phyloP scores from a whole-genome alignment of 768 basidiomycete species.

The Rhizopogon vulgaris region DNA sequence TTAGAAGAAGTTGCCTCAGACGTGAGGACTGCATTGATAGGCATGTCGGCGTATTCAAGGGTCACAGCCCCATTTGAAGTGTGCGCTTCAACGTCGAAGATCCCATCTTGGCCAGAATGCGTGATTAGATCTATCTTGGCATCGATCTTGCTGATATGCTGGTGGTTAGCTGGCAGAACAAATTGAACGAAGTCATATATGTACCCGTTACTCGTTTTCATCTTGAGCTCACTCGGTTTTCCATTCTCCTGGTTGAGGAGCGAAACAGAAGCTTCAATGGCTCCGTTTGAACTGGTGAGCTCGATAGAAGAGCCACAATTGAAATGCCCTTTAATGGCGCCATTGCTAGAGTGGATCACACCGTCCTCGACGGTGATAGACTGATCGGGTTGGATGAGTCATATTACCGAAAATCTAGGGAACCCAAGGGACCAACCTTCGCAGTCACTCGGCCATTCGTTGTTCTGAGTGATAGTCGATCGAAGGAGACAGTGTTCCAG shows the following conservation, averaged over 20 bases:
- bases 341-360: conserved; percentile 34
- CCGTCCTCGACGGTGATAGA: conserved; percentile 24
- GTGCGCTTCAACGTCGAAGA: conserved; percentile 25
- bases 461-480: conserved; percentile 28
- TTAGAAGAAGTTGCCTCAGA: conserved; percentile 26
- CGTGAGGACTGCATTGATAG: conserved; percentile 30
- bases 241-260: conserved; percentile 24
- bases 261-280: conserved; percentile 32
- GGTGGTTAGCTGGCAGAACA: not conserved
- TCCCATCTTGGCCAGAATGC: conserved; percentile 19
- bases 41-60: conserved; percentile 23
- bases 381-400: conserved; percentile 16
- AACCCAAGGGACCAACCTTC: conserved; percentile 20
- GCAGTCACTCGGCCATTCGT: conserved; percentile 29
- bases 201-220: conserved; percentile 40
- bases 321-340: conserved; percentile 39
- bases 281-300: conserved; percentile 33
- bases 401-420: not conserved
- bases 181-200: conserved; percentile 6
- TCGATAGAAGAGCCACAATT: conserved; percentile 29
- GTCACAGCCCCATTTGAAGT: conserved; percentile 25
- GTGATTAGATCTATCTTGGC: conserved; percentile 28
- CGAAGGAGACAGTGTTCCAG: conserved; percentile 29
- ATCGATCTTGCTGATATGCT: conserved; percentile 24
- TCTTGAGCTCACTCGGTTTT: conserved; percentile 21